These are phyloP conservation scores for Kwoniella bestiolae DNA, from an alignment of 768 basidiomycete genomes.

Conservation along the genomic window DNA sequence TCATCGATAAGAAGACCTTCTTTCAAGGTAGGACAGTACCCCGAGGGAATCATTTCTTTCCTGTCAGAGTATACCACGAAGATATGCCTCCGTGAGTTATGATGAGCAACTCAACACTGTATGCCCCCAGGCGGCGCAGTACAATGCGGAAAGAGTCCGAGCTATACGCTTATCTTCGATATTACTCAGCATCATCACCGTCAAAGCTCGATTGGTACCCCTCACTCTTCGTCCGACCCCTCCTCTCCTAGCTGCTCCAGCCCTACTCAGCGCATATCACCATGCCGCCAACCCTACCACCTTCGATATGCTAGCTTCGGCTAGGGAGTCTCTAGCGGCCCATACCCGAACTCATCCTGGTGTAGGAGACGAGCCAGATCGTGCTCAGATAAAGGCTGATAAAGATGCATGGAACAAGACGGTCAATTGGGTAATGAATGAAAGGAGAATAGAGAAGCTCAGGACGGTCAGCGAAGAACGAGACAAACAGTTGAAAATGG, in stretches of 20 bases:
- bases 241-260: slow-evolving; percentile 36
- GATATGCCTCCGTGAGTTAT: slow-evolving; percentile 40
- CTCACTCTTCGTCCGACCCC: slow-evolving; percentile 40
- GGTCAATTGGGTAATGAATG: slow-evolving; percentile 55
- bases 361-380: slow-evolving; percentile 32
- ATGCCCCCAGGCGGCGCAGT: too few species aligned
- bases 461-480: slow-evolving; percentile 41
- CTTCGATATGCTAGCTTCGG: slow-evolving; percentile 41
- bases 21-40: slow-evolving; percentile 46
- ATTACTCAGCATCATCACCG: slow-evolving; percentile 34
- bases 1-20: slow-evolving; percentile 49
- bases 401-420: slow-evolving; percentile 49
- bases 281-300: slow-evolving; percentile 36
- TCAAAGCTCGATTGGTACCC: slow-evolving; percentile 48
- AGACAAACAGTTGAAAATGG: slow-evolving; percentile 33
- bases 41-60: slow-evolving; percentile 47
- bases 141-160: too few species aligned
- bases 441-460: slow-evolving; percentile 46
- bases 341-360: slow-evolving; percentile 46
- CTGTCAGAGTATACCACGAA: slow-evolving; percentile 46
- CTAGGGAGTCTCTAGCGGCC: slow-evolving; percentile 37
- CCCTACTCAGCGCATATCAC: slow-evolving; percentile 42
- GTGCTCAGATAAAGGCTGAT: slow-evolving; percentile 33
- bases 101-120: too few species aligned
- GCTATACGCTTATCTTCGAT: not conserved